These are phyloP conservation scores for Lactifluus echinatus DNA, from an alignment of 768 basidiomycete genomes.

Conservation along the genomic window DNA sequence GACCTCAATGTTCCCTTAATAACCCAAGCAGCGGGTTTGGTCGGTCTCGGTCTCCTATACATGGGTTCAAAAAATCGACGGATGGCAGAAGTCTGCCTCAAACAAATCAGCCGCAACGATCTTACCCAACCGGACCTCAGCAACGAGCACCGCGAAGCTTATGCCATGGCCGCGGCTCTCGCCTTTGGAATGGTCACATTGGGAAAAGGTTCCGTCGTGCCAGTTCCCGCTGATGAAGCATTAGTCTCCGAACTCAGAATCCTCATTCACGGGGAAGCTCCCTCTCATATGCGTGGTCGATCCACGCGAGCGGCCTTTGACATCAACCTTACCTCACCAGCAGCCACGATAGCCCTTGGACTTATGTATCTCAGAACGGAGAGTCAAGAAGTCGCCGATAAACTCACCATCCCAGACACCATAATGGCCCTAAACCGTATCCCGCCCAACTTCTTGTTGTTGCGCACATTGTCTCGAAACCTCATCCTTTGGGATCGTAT, in stretches of 20 bases:
- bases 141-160: conserved; percentile 86
- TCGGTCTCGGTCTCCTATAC: conserved; percentile 85
- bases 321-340: conserved; percentile 83
- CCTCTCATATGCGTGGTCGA: conserved; percentile 30
- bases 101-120: conserved; percentile 71
- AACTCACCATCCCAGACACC: conserved; percentile 76
- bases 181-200: conserved; percentile 97
- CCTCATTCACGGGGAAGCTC: conserved; percentile 69
- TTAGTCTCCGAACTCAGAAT: conserved; percentile 59
- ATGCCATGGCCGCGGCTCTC: conserved; percentile 80
- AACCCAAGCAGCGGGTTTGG: conserved; percentile 82
- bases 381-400: conserved; percentile 77
- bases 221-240: conserved; percentile 64
- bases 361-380: conserved; percentile 89
- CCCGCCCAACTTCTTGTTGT: conserved; percentile 78
- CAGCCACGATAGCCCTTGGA: conserved; percentile 82
- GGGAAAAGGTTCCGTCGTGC: conserved; percentile 58
- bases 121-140: conserved; percentile 76
- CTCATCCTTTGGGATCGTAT: conserved; percentile 86
- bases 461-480: conserved; percentile 67
- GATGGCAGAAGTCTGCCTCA: conserved; percentile 88
- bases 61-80: conserved; percentile 79
- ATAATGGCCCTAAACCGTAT: conserved; percentile 72
- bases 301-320: conserved; percentile 52
- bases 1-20: conserved; percentile 87